Conservation (phyloP, 75 land plant genomes). For the Sequoiadendron giganteum region DNA sequence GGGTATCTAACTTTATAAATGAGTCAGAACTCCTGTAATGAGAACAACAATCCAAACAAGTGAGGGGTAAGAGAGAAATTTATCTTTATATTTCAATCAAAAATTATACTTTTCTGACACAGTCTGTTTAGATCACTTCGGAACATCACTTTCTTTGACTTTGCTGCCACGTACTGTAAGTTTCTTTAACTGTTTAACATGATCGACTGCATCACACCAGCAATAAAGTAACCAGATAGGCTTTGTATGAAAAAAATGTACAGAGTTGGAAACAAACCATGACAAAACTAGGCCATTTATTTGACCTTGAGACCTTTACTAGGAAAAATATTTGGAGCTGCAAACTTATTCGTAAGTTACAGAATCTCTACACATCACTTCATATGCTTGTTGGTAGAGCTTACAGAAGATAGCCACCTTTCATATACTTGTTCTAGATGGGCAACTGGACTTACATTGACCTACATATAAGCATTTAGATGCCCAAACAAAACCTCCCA, state of each 20-base stretch:
- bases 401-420: not conserved
- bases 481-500: constrained; percentile 11
- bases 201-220: not conserved
- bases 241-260: constrained; percentile 2
- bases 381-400: not conserved
- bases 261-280: constrained; percentile 1
- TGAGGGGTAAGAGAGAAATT: not conserved
- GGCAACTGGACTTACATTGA: not conserved
- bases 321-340: not conserved
- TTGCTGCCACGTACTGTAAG: not conserved
- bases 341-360: not conserved
- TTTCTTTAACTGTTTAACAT: not conserved
- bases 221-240: not conserved
- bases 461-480: not conserved
- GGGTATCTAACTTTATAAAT: not conserved
- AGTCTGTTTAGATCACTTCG: not conserved
- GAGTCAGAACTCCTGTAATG: not conserved
- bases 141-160: not conserved
- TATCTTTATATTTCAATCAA: not conserved
- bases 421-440: constrained; percentile 3
- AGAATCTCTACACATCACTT: not conserved
- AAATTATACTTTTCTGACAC: not conserved
- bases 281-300: constrained; percentile 5
- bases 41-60: not conserved
- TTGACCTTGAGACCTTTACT: constrained; percentile 6